A percentile compares a stretch with the other conserved stretches of the same genome.
These are phyloP conservation scores for Sclerotinia glacialis DNA, from an alignment of 2,329 filamentous ascomycete genomes.

Conservation along the genomic window DNA sequence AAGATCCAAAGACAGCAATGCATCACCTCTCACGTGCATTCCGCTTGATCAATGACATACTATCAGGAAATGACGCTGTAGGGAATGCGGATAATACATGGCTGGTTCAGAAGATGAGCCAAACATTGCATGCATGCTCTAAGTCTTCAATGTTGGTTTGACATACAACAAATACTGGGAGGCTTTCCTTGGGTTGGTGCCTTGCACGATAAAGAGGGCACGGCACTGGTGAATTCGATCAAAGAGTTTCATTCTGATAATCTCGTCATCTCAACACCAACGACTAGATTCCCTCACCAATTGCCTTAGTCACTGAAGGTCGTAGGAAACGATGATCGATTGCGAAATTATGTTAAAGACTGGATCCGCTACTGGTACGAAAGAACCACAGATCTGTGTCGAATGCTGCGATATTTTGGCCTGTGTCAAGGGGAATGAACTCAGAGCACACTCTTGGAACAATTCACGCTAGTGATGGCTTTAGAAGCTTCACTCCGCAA, in stretches of 20 bases:
- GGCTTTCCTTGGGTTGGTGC: conserved; percentile 35
- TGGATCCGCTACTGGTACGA: background rate
- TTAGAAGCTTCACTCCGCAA: conserved; percentile 1
- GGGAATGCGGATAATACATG: conserved; percentile 16
- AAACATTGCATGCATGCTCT: conserved; percentile 22
- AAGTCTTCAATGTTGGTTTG: conserved; percentile 25
- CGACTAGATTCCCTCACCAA: background rate
- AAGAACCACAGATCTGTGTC: too few species aligned
- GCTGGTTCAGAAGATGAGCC: conserved; percentile 21
- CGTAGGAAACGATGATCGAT: background rate
- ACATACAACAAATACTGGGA: conserved; percentile 23
- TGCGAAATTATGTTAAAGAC: background rate
- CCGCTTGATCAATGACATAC: conserved; percentile 36
- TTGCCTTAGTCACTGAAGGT: too few species aligned
- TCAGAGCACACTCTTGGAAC: background rate
- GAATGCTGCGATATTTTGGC: too few species aligned
- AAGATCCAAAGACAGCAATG: conserved; percentile 27
- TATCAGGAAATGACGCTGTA: conserved; percentile 32
- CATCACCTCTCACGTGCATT: conserved; percentile 36
- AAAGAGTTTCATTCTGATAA: background rate
- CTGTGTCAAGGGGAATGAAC: background rate
- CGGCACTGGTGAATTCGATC: background rate
- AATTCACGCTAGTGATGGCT: background rate
- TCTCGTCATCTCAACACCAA: background rate
- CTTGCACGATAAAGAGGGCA: conserved; percentile 26